Base-by-base conservation (phyloP, 176 grass and related monocot genomes). In the Cenchrus americanus region DNA sequence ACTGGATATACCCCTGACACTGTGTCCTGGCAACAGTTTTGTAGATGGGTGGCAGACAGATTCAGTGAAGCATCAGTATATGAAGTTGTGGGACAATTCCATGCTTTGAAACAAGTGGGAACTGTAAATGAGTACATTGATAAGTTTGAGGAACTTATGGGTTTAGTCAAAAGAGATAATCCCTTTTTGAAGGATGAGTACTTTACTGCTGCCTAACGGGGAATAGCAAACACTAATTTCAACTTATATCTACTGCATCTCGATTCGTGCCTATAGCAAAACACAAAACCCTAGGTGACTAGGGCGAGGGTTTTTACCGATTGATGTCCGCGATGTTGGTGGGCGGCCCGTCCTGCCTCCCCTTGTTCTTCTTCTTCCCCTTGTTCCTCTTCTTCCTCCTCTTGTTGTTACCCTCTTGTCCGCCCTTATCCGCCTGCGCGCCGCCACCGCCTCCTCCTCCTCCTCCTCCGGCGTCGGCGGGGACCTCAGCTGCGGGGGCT, bases 251-350 rank as follows among this genome's bases (percentile, higher is more conserved):
- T 47, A 55, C 9, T 43, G 32, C 40, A 70, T 24, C 12, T 55
- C 48, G 40, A 69, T 17, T 61, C 54, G 54, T 60, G 18, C 22
- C 8, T 52, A 26, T 22, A 17, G 5, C 26, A 41, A n/a, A 53
- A 76, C 71, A 84, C 46, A 85, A 86, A 89, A 82, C 78, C 78
- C 88, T 86, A 90, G 46, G 48, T 40, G 15, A 27, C 24, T 32
- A 26, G 46, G 26, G 26, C 63, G 65, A 82, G 49, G 83, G 62
- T n/a, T 71, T 40, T 87, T 85, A 91, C 92, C 81, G 53, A 69
- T 93, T 97, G 55, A 97, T 93, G 81, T 91, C 90, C 11, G 84
- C 84, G 65, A 94, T 91, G 61, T 76, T 94, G 75, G 86, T 80
- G 66, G 92, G 84, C 14, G 86, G 42, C 15, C 83, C 87, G 53